Base-by-base conservation (phyloP, 768 basidiomycete species). In the Leucosporidium creatinivorum region DNA sequence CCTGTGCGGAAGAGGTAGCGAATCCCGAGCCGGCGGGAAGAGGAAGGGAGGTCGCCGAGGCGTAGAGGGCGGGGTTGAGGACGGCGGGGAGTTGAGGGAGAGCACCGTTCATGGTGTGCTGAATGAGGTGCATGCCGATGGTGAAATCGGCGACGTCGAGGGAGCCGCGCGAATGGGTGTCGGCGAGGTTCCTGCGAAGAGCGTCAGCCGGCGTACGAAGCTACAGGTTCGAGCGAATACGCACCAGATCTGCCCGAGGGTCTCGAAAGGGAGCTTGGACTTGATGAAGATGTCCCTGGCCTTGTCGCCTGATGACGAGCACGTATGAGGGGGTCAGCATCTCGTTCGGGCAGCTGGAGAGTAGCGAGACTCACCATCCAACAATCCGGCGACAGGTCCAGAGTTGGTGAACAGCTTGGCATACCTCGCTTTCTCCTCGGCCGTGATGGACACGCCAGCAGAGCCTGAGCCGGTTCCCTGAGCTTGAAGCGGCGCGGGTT, bases 101-200 rank as follows among this genome's bases (percentile, higher is more conserved):
- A n/a, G 25, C 79, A 18, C 85, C 85, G 31, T 88, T 87, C 44
- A 84, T 76, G 64, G 89, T 88, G 1, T 83, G 57, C 17, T 58
- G 57, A 23, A 58, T 58, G 30, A 58, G 57, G 36, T 58, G 57
- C 73, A 75, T 69, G 17, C 72, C 96, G 75, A 99, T 85, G 67
- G 89, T 87, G 76, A 99, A 99, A 79, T 99, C 96, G 55, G 87
- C 83, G 21, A 85, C 80, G 77, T 99, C 96, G 67, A 99, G 86
- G 18, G 83, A 81, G 61, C 96, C 94, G 68, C 96, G 84, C 73
- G 89, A 85, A 78, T 93, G 89, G 5, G 93, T 93, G 78, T 99
- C 96, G n/a, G 93, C 89, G 49, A 99, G 84, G 70, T 83, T 87
- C 93, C 93, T 96, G 73, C 4, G 58, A 44, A 51, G 31, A 36